A percentile compares a stretch with the other conserved stretches of the same genome.
Conservation (phyloP, 768 basidiomycete genomes). For the Serendipita sp. region DNA sequence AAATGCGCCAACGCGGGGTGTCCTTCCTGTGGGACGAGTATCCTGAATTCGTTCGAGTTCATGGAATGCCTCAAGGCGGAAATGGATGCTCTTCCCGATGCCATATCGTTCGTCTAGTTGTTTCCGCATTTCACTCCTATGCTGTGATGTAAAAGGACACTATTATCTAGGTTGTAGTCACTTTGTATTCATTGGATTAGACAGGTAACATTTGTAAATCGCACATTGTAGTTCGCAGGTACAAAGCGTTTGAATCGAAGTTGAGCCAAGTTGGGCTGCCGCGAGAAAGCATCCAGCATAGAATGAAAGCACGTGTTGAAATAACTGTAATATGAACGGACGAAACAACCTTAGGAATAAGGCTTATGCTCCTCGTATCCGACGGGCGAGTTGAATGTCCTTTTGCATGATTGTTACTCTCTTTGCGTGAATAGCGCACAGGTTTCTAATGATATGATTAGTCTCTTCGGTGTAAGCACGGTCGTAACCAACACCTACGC, state of each 20-base stretch:
- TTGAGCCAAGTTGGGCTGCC: neutral
- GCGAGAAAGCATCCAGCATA: neutral
- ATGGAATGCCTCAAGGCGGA: slow-evolving; percentile 35
- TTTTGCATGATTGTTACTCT: slow-evolving; percentile 96
- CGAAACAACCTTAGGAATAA: neutral
- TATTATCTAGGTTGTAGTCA: neutral
- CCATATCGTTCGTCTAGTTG: slow-evolving; percentile 15
- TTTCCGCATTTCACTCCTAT: neutral
- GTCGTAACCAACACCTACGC: slow-evolving; percentile 46
- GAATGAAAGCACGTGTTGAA: neutral
- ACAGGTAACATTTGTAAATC: neutral
- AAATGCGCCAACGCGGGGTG: slow-evolving; percentile 32
- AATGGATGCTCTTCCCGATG: slow-evolving; percentile 38
- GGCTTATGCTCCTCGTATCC: slow-evolving; percentile 73
- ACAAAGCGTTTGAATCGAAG: neutral
- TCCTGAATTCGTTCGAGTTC: slow-evolving; percentile 44
- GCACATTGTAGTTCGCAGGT: neutral
- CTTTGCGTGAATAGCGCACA: slow-evolving; percentile 95
- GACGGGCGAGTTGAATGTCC: slow-evolving; percentile 89
- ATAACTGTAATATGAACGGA: neutral
- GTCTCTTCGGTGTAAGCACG: neutral
- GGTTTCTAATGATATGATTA: slow-evolving; percentile 38
- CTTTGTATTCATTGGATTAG: neutral
- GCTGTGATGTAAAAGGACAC: neutral
- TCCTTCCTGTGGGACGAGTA: slow-evolving; percentile 46